Evolutionary conservation across 306 rosid genomes (phyloP).

Genomic region (Gastrolobium villosum): DNA sequence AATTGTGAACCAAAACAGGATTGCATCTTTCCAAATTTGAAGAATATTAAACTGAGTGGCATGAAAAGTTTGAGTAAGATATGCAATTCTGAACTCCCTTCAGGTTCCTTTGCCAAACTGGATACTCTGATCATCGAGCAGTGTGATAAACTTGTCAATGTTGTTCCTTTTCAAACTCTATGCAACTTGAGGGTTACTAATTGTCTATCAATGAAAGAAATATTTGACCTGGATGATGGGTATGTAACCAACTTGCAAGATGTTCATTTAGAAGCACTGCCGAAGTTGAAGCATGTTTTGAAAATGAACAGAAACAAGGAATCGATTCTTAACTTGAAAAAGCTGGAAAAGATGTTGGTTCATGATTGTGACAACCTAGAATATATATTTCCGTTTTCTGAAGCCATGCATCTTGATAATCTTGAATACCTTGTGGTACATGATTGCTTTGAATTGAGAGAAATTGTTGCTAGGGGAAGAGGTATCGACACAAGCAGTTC

Average conservation of each 20-base stretch:
- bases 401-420: background rate
- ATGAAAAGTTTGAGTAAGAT: no score
- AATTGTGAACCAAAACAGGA: no score
- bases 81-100: no score
- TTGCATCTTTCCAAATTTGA: no score
- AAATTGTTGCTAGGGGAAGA: slow-evolving; percentile 9
- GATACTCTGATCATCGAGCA: no score
- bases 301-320: slow-evolving; percentile 10
- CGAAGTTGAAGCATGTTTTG: slow-evolving; percentile 38
- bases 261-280: slow-evolving; percentile 34
- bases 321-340: background rate
- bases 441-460: background rate
- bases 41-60: no score
- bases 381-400: slow-evolving; percentile 39
- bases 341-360: background rate
- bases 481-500: background rate
- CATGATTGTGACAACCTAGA: background rate
- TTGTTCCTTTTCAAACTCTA: slow-evolving; percentile 5
- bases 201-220: background rate
- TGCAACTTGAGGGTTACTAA: slow-evolving; percentile 31
- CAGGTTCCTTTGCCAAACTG: no score
- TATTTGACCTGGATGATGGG: background rate
- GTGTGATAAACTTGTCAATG: no score
- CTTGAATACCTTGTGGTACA: slow-evolving; percentile 8
- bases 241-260: background rate